These are phyloP conservation scores for Urostyla sp. DNA, from an alignment of 73 alveolate genomes.

Conservation along the genomic window DNA sequence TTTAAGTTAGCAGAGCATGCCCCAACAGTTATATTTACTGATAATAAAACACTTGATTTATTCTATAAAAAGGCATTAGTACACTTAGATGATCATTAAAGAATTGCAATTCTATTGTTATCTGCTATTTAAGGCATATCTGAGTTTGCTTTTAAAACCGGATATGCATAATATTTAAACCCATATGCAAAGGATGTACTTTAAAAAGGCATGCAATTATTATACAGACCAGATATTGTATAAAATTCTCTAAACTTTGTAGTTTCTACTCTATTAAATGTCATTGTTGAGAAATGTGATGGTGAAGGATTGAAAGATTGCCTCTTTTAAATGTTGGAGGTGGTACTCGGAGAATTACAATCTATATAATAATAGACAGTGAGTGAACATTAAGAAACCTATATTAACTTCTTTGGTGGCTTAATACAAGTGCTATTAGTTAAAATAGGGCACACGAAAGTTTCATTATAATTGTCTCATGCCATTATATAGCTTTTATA, in stretches of 20 bases:
- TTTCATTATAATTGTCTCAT: too few species aligned
- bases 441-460: too few species aligned
- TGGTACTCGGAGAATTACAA: too few species aligned
- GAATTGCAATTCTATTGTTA: background rate
- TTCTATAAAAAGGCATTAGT: background rate
- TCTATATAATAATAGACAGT: too few species aligned
- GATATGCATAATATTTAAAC: background rate
- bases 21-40: constrained; percentile 6
- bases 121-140: too few species aligned
- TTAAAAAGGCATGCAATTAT: background rate
- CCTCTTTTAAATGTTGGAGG: too few species aligned
- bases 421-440: constrained; percentile 7
- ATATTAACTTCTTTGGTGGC: background rate
- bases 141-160: background rate
- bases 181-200: background rate
- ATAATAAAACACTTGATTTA: background rate
- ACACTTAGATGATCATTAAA: constrained; percentile 12
- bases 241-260: background rate
- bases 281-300: constrained; percentile 6
- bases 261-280: background rate
- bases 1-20: background rate
- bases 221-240: background rate
- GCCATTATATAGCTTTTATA: too few species aligned
- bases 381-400: constrained; percentile 13
- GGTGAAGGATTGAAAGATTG: too few species aligned